These are phyloP conservation scores for Juglanconis sp. DNA, from an alignment of 2,329 filamentous ascomycete species.

Conservation along the genomic window DNA sequence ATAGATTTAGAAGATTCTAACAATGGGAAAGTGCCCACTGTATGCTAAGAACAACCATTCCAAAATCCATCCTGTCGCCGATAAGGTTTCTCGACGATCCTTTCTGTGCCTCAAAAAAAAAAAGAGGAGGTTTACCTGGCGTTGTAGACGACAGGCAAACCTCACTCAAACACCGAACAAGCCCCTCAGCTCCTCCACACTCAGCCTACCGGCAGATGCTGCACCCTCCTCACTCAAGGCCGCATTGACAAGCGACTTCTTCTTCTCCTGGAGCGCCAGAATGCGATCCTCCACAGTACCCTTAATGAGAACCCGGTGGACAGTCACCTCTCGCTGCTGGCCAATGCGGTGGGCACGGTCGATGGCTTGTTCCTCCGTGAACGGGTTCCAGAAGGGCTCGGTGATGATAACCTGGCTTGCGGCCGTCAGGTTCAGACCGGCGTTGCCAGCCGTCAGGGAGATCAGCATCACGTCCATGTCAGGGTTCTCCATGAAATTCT, in stretches of 20 bases:
- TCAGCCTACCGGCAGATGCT: not conserved
- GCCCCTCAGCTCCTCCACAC: not conserved
- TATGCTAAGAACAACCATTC: too few species aligned
- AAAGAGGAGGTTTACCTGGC: too few species aligned
- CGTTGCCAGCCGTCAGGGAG: slow-evolving; percentile 73
- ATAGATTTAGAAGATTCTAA: too few species aligned
- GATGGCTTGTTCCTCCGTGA: slow-evolving; percentile 82
- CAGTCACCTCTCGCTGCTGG: slow-evolving; percentile 65
- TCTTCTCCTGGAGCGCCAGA: slow-evolving; percentile 69
- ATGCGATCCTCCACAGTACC: slow-evolving; percentile 83
- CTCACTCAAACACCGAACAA: slow-evolving; percentile 5
- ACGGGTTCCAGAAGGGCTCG: slow-evolving; percentile 89
- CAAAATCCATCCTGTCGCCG: too few species aligned
- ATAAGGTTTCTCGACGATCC: too few species aligned
- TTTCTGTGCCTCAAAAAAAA: too few species aligned
- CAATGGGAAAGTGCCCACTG: too few species aligned
- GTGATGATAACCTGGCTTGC: slow-evolving; percentile 81
- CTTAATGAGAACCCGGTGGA: slow-evolving; percentile 72
- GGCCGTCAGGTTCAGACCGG: slow-evolving; percentile 76
- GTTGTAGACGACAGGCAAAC: too few species aligned
- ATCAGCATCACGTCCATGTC: slow-evolving; percentile 64
- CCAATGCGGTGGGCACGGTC: slow-evolving; percentile 84
- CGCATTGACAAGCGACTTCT: slow-evolving; percentile 68
- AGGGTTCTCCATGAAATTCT: slow-evolving; percentile 55
- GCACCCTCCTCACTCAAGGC: slow-evolving; percentile 65